Evolutionary conservation across 78 protist genomes (phyloP).

Genomic region (Tieghemostelium lacteum): DNA sequence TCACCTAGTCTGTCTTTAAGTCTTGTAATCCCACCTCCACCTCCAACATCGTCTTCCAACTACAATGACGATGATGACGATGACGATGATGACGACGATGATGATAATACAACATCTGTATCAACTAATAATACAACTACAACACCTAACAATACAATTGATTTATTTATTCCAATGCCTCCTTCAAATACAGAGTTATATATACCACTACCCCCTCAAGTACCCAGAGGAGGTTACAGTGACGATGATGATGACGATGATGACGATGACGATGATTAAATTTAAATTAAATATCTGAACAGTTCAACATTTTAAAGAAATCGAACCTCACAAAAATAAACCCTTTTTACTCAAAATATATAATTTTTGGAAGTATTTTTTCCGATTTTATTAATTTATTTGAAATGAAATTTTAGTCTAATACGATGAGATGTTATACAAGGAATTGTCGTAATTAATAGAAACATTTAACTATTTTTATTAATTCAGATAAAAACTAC

Average conservation of each 20-base stretch:
- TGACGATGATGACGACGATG: constrained; percentile 1
- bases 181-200: constrained; percentile 7
- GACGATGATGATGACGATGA: constrained; percentile 73
- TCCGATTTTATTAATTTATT: too few species aligned
- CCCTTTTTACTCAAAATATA: too few species aligned
- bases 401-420: too few species aligned
- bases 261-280: constrained; percentile 18
- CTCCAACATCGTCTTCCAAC: not conserved
- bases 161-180: constrained; percentile 52
- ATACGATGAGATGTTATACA: too few species aligned
- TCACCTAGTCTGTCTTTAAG: not conserved
- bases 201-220: constrained; percentile 28
- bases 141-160: not conserved
- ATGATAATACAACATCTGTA: not conserved
- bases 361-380: too few species aligned
- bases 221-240: not conserved
- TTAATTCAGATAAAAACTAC: too few species aligned
- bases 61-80: constrained; percentile 30
- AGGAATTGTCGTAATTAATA: too few species aligned
- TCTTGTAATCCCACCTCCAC: not conserved
- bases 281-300: too few species aligned
- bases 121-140: not conserved
- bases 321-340: too few species aligned
- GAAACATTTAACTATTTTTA: too few species aligned
- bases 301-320: too few species aligned